Evolutionary conservation across 768 basidiomycete species (phyloP).

Genomic region (Lactarius deliciosus): DNA sequence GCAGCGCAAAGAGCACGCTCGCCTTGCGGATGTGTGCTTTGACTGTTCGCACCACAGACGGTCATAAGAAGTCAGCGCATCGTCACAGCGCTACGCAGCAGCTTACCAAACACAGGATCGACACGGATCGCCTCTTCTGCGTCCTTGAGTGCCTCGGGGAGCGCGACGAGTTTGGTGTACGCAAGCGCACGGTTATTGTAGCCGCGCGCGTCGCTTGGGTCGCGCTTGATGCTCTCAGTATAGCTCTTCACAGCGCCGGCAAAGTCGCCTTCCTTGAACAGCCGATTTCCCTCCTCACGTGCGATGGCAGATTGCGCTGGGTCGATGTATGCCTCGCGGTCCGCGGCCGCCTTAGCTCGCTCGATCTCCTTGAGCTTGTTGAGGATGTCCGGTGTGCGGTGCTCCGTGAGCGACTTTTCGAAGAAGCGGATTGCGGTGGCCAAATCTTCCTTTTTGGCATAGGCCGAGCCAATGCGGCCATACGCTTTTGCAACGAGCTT

Average conservation of each 20-base stretch:
- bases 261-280: conserved; percentile 93
- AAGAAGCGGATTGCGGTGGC: conserved; percentile 83
- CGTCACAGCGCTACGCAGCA: conserved; percentile 6
- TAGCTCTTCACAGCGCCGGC: conserved; percentile 89
- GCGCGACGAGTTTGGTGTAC: conserved; percentile 90
- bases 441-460: conserved; percentile 77
- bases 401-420: conserved; percentile 92
- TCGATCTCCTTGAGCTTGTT: conserved; percentile 87
- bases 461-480: conserved; percentile 85
- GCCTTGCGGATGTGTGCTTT: conserved; percentile 96
- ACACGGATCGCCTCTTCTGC: conserved; percentile 90
- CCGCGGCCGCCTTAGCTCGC: conserved; percentile 71
- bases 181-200: conserved; percentile 99
- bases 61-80: background rate
- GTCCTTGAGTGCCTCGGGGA: conserved; percentile 96
- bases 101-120: conserved; percentile 79
- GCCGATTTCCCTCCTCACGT: conserved; percentile 87
- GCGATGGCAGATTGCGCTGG: conserved; percentile 78
- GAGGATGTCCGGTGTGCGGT: conserved; percentile 91
- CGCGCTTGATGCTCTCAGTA: conserved; percentile 94
- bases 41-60: conserved; percentile 44
- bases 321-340: conserved; percentile 83
- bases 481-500: conserved; percentile 94
- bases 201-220: conserved; percentile 83
- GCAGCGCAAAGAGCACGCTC: conserved; percentile 83